A percentile compares a stretch with the other conserved stretches of the same genome.
phyloP scores from a whole-genome alignment of 2,329 filamentous ascomycete genomes.

The Colletotrichum tabaci region DNA sequence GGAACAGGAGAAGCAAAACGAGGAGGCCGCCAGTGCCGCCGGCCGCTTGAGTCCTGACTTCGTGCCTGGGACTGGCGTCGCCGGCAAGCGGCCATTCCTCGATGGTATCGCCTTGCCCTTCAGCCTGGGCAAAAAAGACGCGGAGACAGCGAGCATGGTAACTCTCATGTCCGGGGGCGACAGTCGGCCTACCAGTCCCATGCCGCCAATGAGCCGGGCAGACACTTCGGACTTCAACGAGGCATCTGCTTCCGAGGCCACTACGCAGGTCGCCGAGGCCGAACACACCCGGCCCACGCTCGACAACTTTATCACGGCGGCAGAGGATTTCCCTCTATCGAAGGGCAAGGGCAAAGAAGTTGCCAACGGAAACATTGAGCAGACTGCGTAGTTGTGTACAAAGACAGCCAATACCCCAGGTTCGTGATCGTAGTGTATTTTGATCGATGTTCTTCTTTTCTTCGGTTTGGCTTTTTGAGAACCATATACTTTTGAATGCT shows the following conservation, averaged over 20 bases:
- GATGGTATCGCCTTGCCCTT: constrained; percentile 82
- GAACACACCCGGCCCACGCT: constrained; percentile 56
- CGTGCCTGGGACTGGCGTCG: constrained; percentile 63
- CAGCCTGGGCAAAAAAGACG: constrained; percentile 71
- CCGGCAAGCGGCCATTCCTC: constrained; percentile 76
- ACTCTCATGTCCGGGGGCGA: constrained; percentile 69
- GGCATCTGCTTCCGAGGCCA: constrained; percentile 11
- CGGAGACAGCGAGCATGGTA: constrained; percentile 78
- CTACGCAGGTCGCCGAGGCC: constrained; percentile 1
- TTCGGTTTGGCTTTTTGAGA: too few species aligned
- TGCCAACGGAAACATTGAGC: neutral
- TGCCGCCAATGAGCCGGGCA: constrained; percentile 24
- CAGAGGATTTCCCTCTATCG: constrained; percentile 56
- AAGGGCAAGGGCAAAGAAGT: constrained; percentile 39
- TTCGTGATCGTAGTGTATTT: neutral
- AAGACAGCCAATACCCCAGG: constrained; percentile 5
- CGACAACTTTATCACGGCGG: constrained; percentile 71
- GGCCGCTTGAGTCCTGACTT: constrained; percentile 61
- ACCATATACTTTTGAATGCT: neutral
- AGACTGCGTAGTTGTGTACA: constrained; percentile 13
- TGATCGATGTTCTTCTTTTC: neutral
- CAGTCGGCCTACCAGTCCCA: constrained; percentile 53
- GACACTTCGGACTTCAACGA: neutral
- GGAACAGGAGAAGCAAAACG: constrained; percentile 50
- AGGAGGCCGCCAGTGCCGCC: constrained; percentile 50